phyloP scores from a whole-genome alignment of 192 early-diverging fungal species.

The Martensiomyces pterosporus region DNA sequence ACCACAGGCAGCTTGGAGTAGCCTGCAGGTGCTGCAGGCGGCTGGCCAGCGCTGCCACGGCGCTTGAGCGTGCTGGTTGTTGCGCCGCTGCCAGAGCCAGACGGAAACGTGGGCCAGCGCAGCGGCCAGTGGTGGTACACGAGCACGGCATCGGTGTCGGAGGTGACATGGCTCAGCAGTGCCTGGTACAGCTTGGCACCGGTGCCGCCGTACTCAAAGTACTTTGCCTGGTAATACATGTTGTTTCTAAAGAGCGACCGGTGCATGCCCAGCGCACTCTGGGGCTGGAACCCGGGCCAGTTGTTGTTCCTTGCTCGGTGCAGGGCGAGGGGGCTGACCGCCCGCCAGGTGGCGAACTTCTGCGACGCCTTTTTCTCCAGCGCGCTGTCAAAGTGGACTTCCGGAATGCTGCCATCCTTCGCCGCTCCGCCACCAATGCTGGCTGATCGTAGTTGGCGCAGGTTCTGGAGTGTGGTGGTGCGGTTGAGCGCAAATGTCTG shows the following conservation, averaged over 20 bases:
- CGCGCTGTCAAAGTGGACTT: slow-evolving; percentile 27
- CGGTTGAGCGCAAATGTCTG: slow-evolving; percentile 49
- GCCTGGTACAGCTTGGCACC: slow-evolving; percentile 43
- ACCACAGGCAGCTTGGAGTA: slow-evolving; percentile 30
- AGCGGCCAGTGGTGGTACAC: slow-evolving; percentile 51
- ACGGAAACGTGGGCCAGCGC: slow-evolving; percentile 46
- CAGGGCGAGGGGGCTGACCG: slow-evolving; percentile 43
- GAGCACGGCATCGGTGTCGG: slow-evolving; percentile 36
- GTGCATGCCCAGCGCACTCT: slow-evolving; percentile 33
- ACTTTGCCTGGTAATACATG: slow-evolving; percentile 49
- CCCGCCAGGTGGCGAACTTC: slow-evolving; percentile 37
- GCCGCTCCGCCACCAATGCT: background rate
- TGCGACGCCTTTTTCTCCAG: slow-evolving; percentile 25
- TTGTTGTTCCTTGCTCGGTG: slow-evolving; percentile 38
- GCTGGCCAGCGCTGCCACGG: background rate
- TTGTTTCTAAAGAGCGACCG: slow-evolving; percentile 49
- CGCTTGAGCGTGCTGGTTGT: slow-evolving; percentile 3
- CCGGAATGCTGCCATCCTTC: background rate
- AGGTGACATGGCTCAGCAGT: slow-evolving; percentile 22
- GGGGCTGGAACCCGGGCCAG: slow-evolving; percentile 45
- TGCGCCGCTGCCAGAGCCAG: slow-evolving; percentile 18
- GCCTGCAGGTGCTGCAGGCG: slow-evolving; percentile 9
- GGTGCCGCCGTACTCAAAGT: slow-evolving; percentile 53
- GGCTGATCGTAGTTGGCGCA: slow-evolving; percentile 37
- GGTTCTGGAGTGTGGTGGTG: slow-evolving; percentile 47